These are phyloP conservation scores for Albizia julibrissin DNA, from an alignment of 306 rosid species.

Conservation along the genomic window DNA sequence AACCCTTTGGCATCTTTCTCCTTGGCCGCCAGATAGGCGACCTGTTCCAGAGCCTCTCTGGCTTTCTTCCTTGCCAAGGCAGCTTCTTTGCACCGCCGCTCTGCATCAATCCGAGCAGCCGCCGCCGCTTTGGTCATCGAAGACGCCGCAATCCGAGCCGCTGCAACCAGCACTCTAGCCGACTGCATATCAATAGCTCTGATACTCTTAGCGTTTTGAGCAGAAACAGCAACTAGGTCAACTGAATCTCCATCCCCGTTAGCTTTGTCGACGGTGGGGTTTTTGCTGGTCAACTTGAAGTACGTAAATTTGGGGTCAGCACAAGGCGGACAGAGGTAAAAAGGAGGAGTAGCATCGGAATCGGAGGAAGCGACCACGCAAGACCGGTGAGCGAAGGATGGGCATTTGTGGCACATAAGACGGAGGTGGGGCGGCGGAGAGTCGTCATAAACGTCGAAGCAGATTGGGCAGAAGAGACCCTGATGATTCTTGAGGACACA, in stretches of 20 bases:
- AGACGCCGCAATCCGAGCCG: conserved; percentile 52
- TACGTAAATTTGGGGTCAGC: conserved; percentile 49
- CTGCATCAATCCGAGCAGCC: conserved; percentile 49
- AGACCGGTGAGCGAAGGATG: conserved; percentile 61
- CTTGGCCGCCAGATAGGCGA: conserved; percentile 38
- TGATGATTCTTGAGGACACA: conserved; percentile 66
- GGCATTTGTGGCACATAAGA: conserved; percentile 69
- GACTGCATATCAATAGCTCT: conserved; percentile 27
- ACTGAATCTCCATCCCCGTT: conserved; percentile 9
- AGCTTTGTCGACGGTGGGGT: background rate
- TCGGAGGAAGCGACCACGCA: conserved; percentile 37
- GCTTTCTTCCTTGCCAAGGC: conserved; percentile 62
- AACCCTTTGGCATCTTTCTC: conserved; percentile 30
- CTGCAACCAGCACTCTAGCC: conserved; percentile 50
- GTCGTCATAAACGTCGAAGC: conserved; percentile 57
- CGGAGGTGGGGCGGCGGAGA: conserved; percentile 48
- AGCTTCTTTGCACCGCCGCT: conserved; percentile 53
- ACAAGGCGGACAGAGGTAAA: conserved; percentile 59
- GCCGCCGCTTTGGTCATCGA: conserved; percentile 53
- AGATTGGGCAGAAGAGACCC: conserved; percentile 71
- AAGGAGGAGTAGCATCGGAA: conserved; percentile 1
- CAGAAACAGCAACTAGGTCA: background rate
- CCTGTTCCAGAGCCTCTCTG: conserved; percentile 52
- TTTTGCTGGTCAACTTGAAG: conserved; percentile 25
- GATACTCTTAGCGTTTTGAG: background rate